Evolutionary conservation across 306 rosid species (phyloP), one percentile per base, ranked within the genome.

Genomic region (Castanea sativa): DNA sequence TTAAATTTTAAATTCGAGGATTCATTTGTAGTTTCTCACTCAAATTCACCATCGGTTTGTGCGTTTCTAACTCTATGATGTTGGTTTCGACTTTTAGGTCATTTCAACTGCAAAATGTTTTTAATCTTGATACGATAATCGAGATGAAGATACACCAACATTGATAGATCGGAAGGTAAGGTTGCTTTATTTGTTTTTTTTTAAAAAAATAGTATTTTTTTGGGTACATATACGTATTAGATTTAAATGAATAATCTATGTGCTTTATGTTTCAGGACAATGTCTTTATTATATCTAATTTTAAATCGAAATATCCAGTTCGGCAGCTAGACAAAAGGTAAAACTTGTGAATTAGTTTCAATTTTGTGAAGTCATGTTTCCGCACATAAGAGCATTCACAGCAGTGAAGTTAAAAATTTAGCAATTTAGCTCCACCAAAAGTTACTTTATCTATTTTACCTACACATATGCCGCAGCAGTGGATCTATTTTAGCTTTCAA

Each of bases 161-260:
- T 86, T 95, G 83, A 95, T 95, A 81, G 98, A 95, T 85, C 93
- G 98, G 20, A 95, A 90, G 96, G 99, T 95, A 84, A 82, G 86
- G 21, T 74, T 71, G 32, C 70, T 74, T 51, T 68, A 45, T 82
- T 5, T 20, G 1, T 23, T 21, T 21, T 21, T 21, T 21, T n/a
- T n/a, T n/a, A 29, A 65, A 38, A 38, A 7, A 79, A 71, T 21
- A 29, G 57, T 71, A 16, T 43, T 53, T 51, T 67, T 74, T 67
- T 75, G 64, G 55, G 61, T 61, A 70, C 5, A 69, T 79, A 33
- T 18, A 4, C 15, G 1, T 19, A 18, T 19, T 67, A 19, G 25
- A 4, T 58, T 2, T 67, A 19, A 19, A 7, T 19, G 29, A 68
- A 33, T 33, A 68, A 68, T 33, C 7, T 5, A 2, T 35, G 72